phyloP scores from a whole-genome alignment of 2,329 filamentous ascomycete species.

The Alternaria tenuissima region DNA sequence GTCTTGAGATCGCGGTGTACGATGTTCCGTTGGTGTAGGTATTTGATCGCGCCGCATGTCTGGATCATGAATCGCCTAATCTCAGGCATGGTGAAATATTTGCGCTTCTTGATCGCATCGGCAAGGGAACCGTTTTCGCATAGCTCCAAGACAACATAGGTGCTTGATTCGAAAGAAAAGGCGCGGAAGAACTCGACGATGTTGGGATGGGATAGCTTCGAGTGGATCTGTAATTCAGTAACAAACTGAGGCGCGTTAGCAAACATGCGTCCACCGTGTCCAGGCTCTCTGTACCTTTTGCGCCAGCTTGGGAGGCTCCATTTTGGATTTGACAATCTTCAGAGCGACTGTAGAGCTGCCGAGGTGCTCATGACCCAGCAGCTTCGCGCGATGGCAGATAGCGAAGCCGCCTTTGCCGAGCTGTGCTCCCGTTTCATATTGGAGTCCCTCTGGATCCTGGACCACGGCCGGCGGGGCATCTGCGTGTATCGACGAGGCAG shows the following conservation, averaged over 20 bases:
- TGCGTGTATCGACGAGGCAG: conserved; percentile 58
- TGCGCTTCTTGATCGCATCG: conserved; percentile 95
- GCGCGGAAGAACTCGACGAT: conserved; percentile 95
- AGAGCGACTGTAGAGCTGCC: conserved; percentile 75
- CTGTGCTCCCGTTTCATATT: conserved; percentile 77
- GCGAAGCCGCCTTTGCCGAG: conserved; percentile 85
- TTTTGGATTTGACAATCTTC: conserved; percentile 84
- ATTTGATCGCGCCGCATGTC: conserved; percentile 96
- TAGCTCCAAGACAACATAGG: conserved; percentile 92
- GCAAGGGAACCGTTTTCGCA: conserved; percentile 96
- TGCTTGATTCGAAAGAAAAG: conserved; percentile 87
- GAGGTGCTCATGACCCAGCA: conserved; percentile 62
- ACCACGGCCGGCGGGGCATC: conserved; percentile 65
- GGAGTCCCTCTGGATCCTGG: conserved; percentile 72
- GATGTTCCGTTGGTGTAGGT: conserved; percentile 94
- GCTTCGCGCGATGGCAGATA: conserved; percentile 77
- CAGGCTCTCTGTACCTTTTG: conserved; percentile 70
- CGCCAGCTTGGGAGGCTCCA: conserved; percentile 80
- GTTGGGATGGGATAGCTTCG: conserved; percentile 94
- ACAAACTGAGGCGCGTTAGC: conserved; percentile 64
- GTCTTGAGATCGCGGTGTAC: conserved; percentile 98
- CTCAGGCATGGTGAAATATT: conserved; percentile 90
- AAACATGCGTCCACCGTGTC: neutral
- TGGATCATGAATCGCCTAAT: conserved; percentile 94
- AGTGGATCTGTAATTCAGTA: conserved; percentile 94